A percentile compares a stretch with the other conserved stretches of the same genome.
These are phyloP conservation scores for Apiospora arundinis DNA, from an alignment of 2,329 filamentous ascomycete species.

Conservation along the genomic window DNA sequence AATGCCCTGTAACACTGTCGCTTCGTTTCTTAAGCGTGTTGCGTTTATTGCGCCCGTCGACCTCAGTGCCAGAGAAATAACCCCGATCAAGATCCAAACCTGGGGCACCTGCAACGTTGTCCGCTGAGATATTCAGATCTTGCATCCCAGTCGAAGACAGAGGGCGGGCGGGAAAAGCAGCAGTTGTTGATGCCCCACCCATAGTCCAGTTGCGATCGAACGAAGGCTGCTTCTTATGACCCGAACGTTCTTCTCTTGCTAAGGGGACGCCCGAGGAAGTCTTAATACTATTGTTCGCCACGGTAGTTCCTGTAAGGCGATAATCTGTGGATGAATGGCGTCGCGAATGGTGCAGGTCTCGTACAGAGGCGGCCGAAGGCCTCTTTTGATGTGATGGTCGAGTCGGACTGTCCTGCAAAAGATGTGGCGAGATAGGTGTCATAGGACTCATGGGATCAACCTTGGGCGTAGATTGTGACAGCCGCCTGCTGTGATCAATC, in stretches of 20 bases:
- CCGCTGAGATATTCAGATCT: conserved; percentile 49
- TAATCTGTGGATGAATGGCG: conserved; percentile 89
- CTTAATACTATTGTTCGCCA: conserved; percentile 47
- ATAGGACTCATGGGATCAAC: conserved; percentile 52
- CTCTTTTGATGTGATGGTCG: conserved; percentile 59
- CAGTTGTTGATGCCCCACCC: conserved; percentile 52
- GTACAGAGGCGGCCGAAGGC: conserved; percentile 82
- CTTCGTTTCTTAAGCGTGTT: conserved; percentile 81
- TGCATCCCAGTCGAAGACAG: conserved; percentile 60
- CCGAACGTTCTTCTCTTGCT: conserved; percentile 43
- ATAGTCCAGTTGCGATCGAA: conserved; percentile 76
- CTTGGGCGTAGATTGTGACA: conserved; percentile 61
- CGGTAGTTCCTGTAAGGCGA: conserved; percentile 47
- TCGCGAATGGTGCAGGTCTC: conserved; percentile 82
- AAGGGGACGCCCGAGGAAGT: conserved; percentile 51
- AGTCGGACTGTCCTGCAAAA: conserved; percentile 52
- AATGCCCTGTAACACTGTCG: conserved; percentile 65
- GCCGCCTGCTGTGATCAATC: conserved; percentile 52
- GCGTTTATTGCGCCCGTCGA: conserved; percentile 71
- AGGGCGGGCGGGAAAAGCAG: conserved; percentile 49
- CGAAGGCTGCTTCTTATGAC: conserved; percentile 70
- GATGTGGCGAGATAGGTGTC: conserved; percentile 48
- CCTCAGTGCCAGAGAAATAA: conserved; percentile 91
- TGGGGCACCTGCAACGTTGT: conserved; percentile 50
- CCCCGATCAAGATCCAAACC: conserved; percentile 78